These are phyloP conservation scores for Penicillium sp. DNA, from an alignment of 2,329 filamentous ascomycete genomes.

Conservation along the genomic window DNA sequence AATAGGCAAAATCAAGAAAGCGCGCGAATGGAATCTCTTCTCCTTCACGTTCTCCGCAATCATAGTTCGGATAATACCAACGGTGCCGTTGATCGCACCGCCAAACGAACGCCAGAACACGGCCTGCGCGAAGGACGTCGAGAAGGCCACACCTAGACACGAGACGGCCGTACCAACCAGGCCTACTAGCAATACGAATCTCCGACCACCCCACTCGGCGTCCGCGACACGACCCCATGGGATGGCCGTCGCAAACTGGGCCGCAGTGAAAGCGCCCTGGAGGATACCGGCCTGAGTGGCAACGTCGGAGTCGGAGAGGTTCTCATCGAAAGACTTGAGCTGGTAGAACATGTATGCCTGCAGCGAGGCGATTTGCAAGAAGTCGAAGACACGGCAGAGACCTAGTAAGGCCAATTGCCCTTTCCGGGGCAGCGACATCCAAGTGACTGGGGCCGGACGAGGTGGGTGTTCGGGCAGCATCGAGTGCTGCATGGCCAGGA, in stretches of 20 bases:
- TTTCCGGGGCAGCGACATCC: constrained; percentile 42
- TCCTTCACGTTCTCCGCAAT: constrained; percentile 71
- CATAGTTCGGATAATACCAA: constrained; percentile 72
- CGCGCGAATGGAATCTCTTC: constrained; percentile 60
- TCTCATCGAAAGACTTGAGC: constrained; percentile 70
- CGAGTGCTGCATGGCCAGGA: constrained; percentile 20
- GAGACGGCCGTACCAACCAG: constrained; percentile 67
- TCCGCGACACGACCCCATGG: constrained; percentile 72
- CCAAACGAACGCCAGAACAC: constrained; percentile 68
- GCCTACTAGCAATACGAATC: constrained; percentile 75
- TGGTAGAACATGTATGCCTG: constrained; percentile 81
- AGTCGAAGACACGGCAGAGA: constrained; percentile 43
- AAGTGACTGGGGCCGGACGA: constrained; percentile 35
- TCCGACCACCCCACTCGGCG: constrained; percentile 67
- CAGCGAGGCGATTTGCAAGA: constrained; percentile 41
- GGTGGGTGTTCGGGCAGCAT: constrained; percentile 15
- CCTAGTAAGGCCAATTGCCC: constrained; percentile 39
- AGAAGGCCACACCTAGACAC: constrained; percentile 69
- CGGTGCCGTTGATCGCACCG: constrained; percentile 69
- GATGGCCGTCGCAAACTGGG: constrained; percentile 79
- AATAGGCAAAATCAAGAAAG: constrained; percentile 63
- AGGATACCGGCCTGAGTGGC: constrained; percentile 74
- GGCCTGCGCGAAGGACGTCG: constrained; percentile 62
- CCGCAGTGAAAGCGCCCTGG: constrained; percentile 73
- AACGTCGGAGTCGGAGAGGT: constrained; percentile 60